Percentiles rank a stretch among this genome's conserved stretches.
These are phyloP conservation scores for Macroventuria anomochaeta DNA, from an alignment of 2,329 filamentous ascomycete species.

Conservation along the genomic window DNA sequence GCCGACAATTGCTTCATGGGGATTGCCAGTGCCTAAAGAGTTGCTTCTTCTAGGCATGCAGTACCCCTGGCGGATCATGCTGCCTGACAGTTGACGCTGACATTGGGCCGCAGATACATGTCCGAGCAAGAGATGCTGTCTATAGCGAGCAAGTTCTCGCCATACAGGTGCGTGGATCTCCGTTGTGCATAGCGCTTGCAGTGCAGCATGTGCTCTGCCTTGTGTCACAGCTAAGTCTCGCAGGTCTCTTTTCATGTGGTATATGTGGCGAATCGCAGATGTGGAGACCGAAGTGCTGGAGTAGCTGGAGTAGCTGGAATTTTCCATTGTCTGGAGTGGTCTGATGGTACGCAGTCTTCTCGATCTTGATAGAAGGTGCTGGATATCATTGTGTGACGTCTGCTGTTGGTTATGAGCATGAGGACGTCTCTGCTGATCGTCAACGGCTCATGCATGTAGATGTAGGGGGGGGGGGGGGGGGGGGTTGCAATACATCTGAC, in stretches of 20 bases:
- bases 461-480: slow-evolving; percentile 15
- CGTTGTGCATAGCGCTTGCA: slow-evolving; percentile 6
- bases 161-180: slow-evolving; percentile 68
- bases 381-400: neutral
- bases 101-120: slow-evolving; percentile 69
- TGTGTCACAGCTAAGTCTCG: slow-evolving; percentile 9
- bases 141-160: slow-evolving; percentile 77
- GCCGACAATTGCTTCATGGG: neutral
- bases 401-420: neutral
- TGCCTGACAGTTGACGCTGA: neutral
- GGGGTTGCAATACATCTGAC: slow-evolving; percentile 23
- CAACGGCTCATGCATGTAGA: slow-evolving; percentile 1
- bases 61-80: neutral
- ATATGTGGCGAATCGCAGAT: slow-evolving; percentile 89
- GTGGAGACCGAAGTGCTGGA: slow-evolving; percentile 69
- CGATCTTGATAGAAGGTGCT: neutral
- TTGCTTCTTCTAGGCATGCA: neutral
- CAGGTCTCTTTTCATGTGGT: slow-evolving; percentile 95
- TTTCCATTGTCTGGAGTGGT: neutral
- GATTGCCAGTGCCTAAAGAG: neutral
- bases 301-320: slow-evolving; percentile 7
- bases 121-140: slow-evolving; percentile 89
- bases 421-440: neutral
- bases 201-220: neutral
- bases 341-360: neutral